Percentiles rank a stretch among this genome's conserved stretches.
phyloP scores from a whole-genome alignment of 441 rosid species.

The Metrosideros polymorpha region DNA sequence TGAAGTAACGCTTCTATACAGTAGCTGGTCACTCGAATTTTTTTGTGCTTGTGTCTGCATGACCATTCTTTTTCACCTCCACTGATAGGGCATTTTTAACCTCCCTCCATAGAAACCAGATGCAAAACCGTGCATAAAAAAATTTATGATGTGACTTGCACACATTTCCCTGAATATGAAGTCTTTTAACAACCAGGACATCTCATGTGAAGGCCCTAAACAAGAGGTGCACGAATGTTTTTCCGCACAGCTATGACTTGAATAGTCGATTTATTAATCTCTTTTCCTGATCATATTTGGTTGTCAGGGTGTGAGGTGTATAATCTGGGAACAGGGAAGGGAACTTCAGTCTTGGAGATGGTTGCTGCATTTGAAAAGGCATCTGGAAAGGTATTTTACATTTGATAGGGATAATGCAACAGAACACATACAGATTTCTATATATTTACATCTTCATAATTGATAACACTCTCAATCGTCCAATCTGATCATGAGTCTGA shows the following conservation, averaged over 20 bases:
- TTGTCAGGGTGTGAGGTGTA: constrained; percentile 75
- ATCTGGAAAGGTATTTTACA: constrained; percentile 62
- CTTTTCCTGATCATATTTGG: not conserved
- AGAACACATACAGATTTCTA: not conserved
- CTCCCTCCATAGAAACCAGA: not conserved
- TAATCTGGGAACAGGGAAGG: constrained; percentile 95
- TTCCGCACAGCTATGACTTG: not conserved
- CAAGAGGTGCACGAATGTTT: not conserved
- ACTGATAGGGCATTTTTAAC: not conserved
- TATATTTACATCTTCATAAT: not conserved
- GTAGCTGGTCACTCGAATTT: not conserved
- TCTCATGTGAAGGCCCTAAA: not conserved
- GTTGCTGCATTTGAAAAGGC: constrained; percentile 87
- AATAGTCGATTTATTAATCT: not conserved
- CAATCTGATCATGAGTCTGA: not conserved
- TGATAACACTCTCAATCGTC: not conserved
- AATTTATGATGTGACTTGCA: not conserved
- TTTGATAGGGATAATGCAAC: not conserved
- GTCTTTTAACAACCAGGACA: not conserved
- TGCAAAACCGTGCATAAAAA: not conserved
- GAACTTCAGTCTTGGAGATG: constrained; percentile 94
- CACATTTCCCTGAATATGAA: not conserved
- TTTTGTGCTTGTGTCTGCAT: not conserved
- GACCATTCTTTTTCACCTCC: not conserved
- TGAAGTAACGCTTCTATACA: not conserved